Base-by-base conservation (phyloP, 1,139 yeast species). In the Yamadazyma conglobata region DNA sequence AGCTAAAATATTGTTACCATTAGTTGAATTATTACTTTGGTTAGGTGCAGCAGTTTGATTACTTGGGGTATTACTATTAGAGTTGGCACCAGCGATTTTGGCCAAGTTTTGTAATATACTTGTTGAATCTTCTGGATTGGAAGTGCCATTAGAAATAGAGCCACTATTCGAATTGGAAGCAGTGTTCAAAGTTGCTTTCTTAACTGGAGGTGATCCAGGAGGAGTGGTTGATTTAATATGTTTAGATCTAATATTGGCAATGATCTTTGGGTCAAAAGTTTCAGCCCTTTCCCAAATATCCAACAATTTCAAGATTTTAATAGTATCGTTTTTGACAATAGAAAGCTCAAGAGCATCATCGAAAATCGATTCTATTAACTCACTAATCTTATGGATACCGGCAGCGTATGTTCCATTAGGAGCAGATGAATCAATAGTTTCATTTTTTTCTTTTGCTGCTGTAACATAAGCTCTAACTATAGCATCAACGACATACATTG, bases 241-340 rank as follows among this genome's bases (percentile, higher is more conserved):
- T 47, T 73, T 78, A n/a, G 64, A 56, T 53, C 79, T 74, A 35
- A 85, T 72, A 14, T 70, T 56, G 32, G 69, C 59, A 38, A 89
- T 63, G 22, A 70, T 61, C 25, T 69, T 68, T 25, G 72, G 70
- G 32, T 70, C 67, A 58, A 91, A 91, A 10, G 96, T 83, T 30
- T 77, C 79, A 20, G 91, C 84, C 44, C 87, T 77, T 48, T 79
- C 87, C 98, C 98, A 91, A 48, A 91, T 89, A 43, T 86, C 95
- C 44, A 91, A 73, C 47, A 91, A 70, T 58, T 88, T 89, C 50
- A 78, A 69, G 44, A 88, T 77, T 57, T 88, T 91, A 37, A 77
- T 86, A 52, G 67, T 66, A 43, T 77, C 79, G 30, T 73, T 66
- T 34, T 69, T 67, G 30, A 64, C 64, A 34, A 66, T 58, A 44